Evolutionary conservation across 2,329 filamentous ascomycete species (phyloP).

Genomic region (Pyrenochaeta sp.): DNA sequence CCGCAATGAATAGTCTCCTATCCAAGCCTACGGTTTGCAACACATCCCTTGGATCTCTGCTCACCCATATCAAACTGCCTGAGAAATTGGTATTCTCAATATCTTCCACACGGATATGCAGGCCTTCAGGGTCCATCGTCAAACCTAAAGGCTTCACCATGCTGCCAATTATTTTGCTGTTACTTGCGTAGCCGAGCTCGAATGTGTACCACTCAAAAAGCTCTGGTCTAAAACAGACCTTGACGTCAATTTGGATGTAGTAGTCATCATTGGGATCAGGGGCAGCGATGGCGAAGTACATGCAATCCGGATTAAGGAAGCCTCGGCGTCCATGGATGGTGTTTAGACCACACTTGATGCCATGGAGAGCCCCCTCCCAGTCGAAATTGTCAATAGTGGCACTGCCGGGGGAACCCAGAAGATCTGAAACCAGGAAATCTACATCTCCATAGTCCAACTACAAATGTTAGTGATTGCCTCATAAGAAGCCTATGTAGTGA

Average conservation of each 20-base stretch:
- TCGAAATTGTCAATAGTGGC: slow-evolving; percentile 13
- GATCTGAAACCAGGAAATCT: slow-evolving; percentile 32
- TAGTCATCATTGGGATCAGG: slow-evolving; percentile 10
- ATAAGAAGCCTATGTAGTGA: not conserved
- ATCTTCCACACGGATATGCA: slow-evolving; percentile 34
- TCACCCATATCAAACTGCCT: slow-evolving; percentile 34
- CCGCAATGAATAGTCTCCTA: slow-evolving; percentile 22
- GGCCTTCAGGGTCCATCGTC: slow-evolving; percentile 31
- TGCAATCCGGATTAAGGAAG: slow-evolving; percentile 19
- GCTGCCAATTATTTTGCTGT: slow-evolving; percentile 32
- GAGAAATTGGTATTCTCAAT: slow-evolving; percentile 29
- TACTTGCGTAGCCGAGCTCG: slow-evolving; percentile 31
- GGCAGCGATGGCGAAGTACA: slow-evolving; percentile 34
- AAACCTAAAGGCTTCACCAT: slow-evolving; percentile 38
- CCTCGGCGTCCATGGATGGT: slow-evolving; percentile 28
- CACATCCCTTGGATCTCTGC: slow-evolving; percentile 27
- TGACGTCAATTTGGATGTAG: slow-evolving; percentile 38
- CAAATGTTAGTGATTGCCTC: not conserved
- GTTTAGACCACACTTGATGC: slow-evolving; percentile 22
- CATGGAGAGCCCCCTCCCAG: slow-evolving; percentile 16
- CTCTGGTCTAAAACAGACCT: slow-evolving; percentile 26
- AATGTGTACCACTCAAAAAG: slow-evolving; percentile 34
- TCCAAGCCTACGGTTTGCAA: slow-evolving; percentile 28
- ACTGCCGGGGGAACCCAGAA: slow-evolving; percentile 6
- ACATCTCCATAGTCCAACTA: slow-evolving; percentile 29